Conservation (phyloP, 2,329 filamentous ascomycete genomes). For the Drechslerella dactyloides region DNA sequence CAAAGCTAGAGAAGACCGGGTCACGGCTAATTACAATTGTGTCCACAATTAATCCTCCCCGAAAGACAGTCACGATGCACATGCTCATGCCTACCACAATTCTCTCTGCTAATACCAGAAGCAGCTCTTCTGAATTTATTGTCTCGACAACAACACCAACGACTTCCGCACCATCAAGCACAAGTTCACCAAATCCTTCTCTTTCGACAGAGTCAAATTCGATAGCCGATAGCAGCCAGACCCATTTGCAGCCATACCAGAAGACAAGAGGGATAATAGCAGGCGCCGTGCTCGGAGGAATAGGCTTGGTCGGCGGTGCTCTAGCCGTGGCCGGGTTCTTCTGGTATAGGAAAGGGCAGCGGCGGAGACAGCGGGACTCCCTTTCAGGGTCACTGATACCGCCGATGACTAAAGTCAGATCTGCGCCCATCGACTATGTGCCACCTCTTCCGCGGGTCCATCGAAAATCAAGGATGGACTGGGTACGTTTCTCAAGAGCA, state of each 20-base stretch:
- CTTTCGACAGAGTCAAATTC: not conserved
- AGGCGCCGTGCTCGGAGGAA: slow-evolving; percentile 18
- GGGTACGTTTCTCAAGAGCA: slow-evolving; percentile 30
- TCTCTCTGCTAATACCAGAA: not conserved
- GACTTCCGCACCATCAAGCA: not conserved
- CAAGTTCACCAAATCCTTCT: not conserved
- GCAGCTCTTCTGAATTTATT: not conserved
- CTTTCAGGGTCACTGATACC: slow-evolving; percentile 8
- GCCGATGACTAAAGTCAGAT: not conserved
- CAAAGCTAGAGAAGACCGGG: not conserved
- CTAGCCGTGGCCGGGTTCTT: slow-evolving; percentile 8
- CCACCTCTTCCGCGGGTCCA: not conserved
- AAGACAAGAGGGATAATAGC: slow-evolving; percentile 23
- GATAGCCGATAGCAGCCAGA: not conserved
- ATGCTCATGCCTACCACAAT: not conserved
- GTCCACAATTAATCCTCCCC: not conserved
- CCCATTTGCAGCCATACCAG: slow-evolving; percentile 13
- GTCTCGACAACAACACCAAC: not conserved
- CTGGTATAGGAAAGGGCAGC: slow-evolving; percentile 4
- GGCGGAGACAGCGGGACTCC: slow-evolving; percentile 6
- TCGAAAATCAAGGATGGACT: slow-evolving; percentile 41
- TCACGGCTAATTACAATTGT: not conserved
- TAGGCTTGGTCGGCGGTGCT: slow-evolving; percentile 15
- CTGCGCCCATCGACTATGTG: not conserved
- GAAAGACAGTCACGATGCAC: slow-evolving; percentile 29